Evolutionary conservation across 495 filamentous ascomycete genomes (phyloP), one percentile per base, ranked within the genome.

Genomic region (Penicillium waksmanii): DNA sequence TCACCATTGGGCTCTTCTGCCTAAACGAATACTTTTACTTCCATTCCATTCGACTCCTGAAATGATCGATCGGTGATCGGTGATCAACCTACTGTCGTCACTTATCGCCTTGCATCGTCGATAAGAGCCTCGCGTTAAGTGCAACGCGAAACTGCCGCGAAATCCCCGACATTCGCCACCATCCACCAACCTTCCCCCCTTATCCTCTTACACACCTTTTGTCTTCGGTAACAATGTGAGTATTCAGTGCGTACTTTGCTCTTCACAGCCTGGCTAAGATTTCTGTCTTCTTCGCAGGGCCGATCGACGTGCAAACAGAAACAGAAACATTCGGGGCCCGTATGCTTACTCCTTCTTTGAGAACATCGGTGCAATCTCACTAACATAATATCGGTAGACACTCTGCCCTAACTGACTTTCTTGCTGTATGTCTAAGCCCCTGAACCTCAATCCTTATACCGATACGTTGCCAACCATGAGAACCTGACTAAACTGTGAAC

Each of bases 391-490:
- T 49, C 17, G 5, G 0, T 60, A 84, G 82, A 27, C 86, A 85
- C 63, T 94, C 91, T 18, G 91, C 91, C 31, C 76, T 96, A 53
- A 94, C 90, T 0, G 88, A 93, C 63, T 96, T 91, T 61, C 76
- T 96, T 25, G 89, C 89, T 51, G 87, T 90, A 74, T 63, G 84
- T 76, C 13, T 23, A 33, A 7, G n/a, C 36, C 19, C 10, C 15
- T 4, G 21, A 10, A 27, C 19, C 8, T 6, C 12, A 0, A 31
- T 31, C 6, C 27, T 31, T 8, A 2, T 31, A 6, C 27, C 6
- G 8, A 31, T 31, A 8, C 27, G 1, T 31, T 31, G 27, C 3
- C 27, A 8, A 9, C 27, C 23, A 23, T 23, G 27, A 9, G 27
- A 31, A 27, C 7, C 6, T 31, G 8, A 31, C 8, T 1, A 31